phyloP scores from a whole-genome alignment of 208 protist species.

The Crithidia fasciculata region DNA sequence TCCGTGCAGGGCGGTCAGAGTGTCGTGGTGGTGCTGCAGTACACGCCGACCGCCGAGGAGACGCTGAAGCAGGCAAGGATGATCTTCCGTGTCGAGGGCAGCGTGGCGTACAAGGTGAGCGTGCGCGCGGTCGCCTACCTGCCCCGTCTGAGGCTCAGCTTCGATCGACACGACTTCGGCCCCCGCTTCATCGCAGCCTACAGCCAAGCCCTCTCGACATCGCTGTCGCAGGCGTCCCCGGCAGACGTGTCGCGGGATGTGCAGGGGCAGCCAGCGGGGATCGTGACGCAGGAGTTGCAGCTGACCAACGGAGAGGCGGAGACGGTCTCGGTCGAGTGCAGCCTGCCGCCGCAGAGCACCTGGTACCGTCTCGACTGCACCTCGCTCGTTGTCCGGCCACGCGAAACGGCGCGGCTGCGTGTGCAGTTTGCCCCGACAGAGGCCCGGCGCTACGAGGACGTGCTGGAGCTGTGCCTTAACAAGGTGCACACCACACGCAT shows the following conservation, averaged over 20 bases:
- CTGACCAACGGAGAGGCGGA: conserved; percentile 93
- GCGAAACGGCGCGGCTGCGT: conserved; percentile 65
- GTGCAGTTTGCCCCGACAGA: conserved; percentile 91
- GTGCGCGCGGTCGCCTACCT: conserved; percentile 79
- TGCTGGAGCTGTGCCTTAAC: conserved; percentile 94
- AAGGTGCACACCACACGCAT: conserved; percentile 85
- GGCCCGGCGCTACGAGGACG: conserved; percentile 82
- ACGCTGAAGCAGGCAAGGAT: conserved; percentile 72
- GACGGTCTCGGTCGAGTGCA: conserved; percentile 85
- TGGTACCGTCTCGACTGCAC: conserved; percentile 87
- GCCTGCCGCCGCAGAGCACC: conserved; percentile 74
- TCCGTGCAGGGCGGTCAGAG: conserved; percentile 74
- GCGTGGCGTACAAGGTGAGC: conserved; percentile 79
- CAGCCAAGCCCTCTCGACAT: conserved; percentile 27
- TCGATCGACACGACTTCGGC: conserved; percentile 92
- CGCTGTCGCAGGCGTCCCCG: conserved; percentile 2
- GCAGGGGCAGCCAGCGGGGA: background rate
- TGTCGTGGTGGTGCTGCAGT: conserved; percentile 73
- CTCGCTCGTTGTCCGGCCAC: conserved; percentile 87
- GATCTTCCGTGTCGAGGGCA: conserved; percentile 80
- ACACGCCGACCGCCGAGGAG: conserved; percentile 80
- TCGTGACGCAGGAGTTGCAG: conserved; percentile 52
- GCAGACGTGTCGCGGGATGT: background rate
- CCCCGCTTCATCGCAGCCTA: conserved; percentile 85
- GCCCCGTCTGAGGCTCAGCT: conserved; percentile 91